phyloP scores from a whole-genome alignment of 768 basidiomycete species.

The Agaricus bisporus region DNA sequence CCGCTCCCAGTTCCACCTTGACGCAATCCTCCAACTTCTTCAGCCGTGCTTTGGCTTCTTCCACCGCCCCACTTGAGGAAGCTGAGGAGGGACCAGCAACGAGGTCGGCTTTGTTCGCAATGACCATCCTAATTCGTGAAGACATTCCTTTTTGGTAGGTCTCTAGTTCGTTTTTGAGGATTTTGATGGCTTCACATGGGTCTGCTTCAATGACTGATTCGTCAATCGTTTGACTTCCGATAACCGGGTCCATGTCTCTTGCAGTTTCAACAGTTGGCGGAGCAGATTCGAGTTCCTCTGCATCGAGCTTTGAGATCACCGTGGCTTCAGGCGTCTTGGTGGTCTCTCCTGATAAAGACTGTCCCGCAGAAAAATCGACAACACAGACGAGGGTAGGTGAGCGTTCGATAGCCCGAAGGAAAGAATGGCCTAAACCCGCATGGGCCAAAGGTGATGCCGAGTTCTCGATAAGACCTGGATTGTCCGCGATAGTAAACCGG shows the following conservation, averaged over 20 bases:
- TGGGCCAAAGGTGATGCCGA: constrained; percentile 9
- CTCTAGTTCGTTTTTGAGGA: constrained; percentile 79
- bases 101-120: constrained; percentile 94
- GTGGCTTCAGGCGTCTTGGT: not conserved
- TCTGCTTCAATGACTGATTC: constrained; percentile 16
- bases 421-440: constrained; percentile 89
- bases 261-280: not conserved
- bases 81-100: constrained; percentile 35
- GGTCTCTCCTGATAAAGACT: not conserved
- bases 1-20: constrained; percentile 35
- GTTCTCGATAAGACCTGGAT: constrained; percentile 91
- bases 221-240: not conserved
- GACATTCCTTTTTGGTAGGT: constrained; percentile 77
- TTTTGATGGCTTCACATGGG: constrained; percentile 72
- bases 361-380: constrained; percentile 71
- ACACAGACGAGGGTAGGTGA: constrained; percentile 89
- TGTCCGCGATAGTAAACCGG: constrained; percentile 95
- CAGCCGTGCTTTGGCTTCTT: constrained; percentile 53
- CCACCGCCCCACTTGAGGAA: constrained; percentile 39
- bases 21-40: constrained; percentile 52
- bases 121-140: constrained; percentile 67
- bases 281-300: not conserved
- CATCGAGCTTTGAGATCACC: not conserved
- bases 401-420: constrained; percentile 89
- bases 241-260: not conserved